A percentile compares a stretch with the other conserved stretches of the same genome.
phyloP scores from a whole-genome alignment of 2,329 filamentous ascomycete species.

The Ophiostoma sp. region DNA sequence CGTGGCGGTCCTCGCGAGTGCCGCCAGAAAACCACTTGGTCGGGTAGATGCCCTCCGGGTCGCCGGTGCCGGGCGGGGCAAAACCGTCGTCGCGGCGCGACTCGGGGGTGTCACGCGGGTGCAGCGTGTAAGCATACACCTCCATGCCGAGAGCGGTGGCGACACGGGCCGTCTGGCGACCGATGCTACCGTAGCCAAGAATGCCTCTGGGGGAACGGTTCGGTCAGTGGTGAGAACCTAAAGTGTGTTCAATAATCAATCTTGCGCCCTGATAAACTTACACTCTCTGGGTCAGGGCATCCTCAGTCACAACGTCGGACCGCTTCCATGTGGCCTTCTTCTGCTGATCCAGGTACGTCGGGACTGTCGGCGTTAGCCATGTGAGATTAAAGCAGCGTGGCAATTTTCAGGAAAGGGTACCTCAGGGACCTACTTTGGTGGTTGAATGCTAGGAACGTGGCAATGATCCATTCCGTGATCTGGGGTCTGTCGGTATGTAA shows the following conservation, averaged over 20 bases:
- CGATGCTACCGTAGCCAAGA: constrained; percentile 57
- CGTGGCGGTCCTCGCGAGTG: constrained; percentile 46
- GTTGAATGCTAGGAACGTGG: constrained; percentile 52
- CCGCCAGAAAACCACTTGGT: constrained; percentile 53
- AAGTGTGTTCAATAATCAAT: background rate
- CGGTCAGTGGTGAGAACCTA: background rate
- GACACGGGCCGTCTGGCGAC: constrained; percentile 56
- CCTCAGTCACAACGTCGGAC: constrained; percentile 38
- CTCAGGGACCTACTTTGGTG: constrained; percentile 45
- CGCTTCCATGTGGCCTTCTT: constrained; percentile 47
- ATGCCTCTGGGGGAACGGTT: constrained; percentile 45
- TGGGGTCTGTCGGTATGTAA: constrained; percentile 46
- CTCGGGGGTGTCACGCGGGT: constrained; percentile 65
- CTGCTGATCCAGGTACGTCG: constrained; percentile 48
- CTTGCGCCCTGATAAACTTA: constrained; percentile 36
- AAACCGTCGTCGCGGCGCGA: constrained; percentile 65
- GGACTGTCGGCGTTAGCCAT: constrained; percentile 39
- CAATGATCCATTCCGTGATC: constrained; percentile 58
- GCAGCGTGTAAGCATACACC: constrained; percentile 73
- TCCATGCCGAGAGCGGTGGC: constrained; percentile 67
- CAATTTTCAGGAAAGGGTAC: background rate
- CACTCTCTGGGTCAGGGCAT: constrained; percentile 52
- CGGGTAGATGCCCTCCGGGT: constrained; percentile 51
- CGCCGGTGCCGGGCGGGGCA: constrained; percentile 65
- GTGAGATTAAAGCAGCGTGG: background rate